Evolutionary conservation across 139 green algal species (phyloP).

Genomic region (Chlorella sp.): DNA sequence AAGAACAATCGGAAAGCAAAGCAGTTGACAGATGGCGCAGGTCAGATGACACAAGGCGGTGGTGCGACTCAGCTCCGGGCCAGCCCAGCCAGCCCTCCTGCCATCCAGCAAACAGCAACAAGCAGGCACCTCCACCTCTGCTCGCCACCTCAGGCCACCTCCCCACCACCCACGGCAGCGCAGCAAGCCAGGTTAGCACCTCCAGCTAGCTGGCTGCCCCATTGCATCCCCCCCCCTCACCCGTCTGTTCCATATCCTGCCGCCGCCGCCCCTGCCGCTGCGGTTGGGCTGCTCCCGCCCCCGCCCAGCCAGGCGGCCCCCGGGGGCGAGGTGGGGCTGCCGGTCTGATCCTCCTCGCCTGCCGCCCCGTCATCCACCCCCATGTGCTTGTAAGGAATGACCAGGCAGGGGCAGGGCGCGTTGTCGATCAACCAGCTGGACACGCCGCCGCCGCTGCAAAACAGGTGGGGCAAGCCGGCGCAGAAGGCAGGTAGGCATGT

Average conservation of each 20-base stretch:
- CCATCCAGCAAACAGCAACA: too few relatives aligned
- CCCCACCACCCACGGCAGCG: too few relatives aligned
- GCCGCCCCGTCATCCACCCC: background rate
- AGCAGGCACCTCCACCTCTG: too few relatives aligned
- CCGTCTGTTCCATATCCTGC: background rate
- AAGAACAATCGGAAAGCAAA: background rate
- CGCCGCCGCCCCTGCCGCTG: background rate
- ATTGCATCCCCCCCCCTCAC: background rate
- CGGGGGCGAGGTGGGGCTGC: background rate
- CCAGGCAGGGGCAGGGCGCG: constrained; percentile 55
- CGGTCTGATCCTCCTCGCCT: constrained; percentile 5
- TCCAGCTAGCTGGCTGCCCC: too few relatives aligned
- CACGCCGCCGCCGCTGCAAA: constrained; percentile 40
- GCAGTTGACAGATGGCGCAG: background rate
- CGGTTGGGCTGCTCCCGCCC: background rate
- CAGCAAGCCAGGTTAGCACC: too few relatives aligned
- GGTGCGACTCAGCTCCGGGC: background rate
- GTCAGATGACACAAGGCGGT: background rate
- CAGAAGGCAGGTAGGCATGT: too few relatives aligned
- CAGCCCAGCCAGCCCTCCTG: too few relatives aligned
- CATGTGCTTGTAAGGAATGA: constrained; percentile 45
- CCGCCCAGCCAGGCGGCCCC: background rate
- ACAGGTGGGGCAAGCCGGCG: background rate
- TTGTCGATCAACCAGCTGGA: constrained; percentile 50
- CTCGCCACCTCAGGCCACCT: background rate